Percentiles rank a stretch among this genome's conserved stretches.
Conservation (phyloP, 208 protist genomes). For the Trypanosoma cruzi region DNA sequence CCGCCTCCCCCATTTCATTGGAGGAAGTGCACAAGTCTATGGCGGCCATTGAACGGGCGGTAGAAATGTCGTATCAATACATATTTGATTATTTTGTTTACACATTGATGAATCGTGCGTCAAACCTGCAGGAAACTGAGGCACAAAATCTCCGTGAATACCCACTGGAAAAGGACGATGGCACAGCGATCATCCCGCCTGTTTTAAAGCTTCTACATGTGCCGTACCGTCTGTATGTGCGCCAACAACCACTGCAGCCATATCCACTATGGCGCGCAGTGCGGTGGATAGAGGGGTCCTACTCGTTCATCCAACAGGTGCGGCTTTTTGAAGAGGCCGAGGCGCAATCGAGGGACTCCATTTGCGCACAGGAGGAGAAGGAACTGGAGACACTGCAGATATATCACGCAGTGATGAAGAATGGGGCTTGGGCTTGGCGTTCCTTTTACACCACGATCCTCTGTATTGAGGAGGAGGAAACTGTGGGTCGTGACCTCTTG, state of each 20-base stretch:
- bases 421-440: conserved; percentile 34
- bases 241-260: conserved; percentile 20
- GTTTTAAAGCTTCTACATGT: conserved; percentile 8
- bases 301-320: background rate
- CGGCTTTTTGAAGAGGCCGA: conserved; percentile 13
- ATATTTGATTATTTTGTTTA: conserved; percentile 31
- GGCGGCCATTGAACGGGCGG: conserved; percentile 20
- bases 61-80: conserved; percentile 21
- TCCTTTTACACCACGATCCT: conserved; percentile 24
- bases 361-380: conserved; percentile 10
- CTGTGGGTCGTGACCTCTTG: conserved; percentile 11
- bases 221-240: conserved; percentile 28
- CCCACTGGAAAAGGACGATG: conserved; percentile 6
- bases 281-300: conserved; percentile 28
- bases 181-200: conserved; percentile 2
- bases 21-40: conserved; percentile 10
- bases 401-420: conserved; percentile 22
- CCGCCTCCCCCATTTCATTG: background rate
- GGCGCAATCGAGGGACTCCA: background rate
- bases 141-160: background rate
- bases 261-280: conserved; percentile 20
- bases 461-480: conserved; percentile 24
- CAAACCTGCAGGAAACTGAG: conserved; percentile 17
- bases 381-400: conserved; percentile 20
- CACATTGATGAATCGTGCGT: conserved; percentile 25